phyloP scores from a whole-genome alignment of 352 stramenopile genomes.

The Phytopythium sindhum region DNA sequence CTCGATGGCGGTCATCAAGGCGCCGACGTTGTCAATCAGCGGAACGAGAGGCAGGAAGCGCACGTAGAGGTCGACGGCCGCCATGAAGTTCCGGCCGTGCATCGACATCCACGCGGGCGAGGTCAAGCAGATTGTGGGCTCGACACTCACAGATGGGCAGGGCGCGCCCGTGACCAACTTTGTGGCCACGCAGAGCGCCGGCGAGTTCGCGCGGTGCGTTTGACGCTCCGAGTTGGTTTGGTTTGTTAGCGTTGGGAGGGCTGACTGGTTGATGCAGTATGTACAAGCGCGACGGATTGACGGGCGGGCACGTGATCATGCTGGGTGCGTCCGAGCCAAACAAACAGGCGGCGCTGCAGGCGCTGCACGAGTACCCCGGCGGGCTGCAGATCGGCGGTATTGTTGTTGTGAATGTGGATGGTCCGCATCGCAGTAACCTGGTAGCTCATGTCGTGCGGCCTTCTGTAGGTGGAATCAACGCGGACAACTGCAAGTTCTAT shows the following conservation, averaged over 20 bases:
- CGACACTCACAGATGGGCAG: slow-evolving; percentile 91
- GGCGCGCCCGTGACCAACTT: slow-evolving; percentile 91
- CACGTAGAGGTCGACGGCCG: neutral
- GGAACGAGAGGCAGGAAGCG: neutral
- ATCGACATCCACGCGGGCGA: slow-evolving; percentile 97
- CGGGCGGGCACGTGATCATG: slow-evolving; percentile 98
- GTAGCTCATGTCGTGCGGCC: neutral
- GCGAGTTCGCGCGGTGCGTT: slow-evolving; percentile 68
- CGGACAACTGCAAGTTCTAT: slow-evolving; percentile 93
- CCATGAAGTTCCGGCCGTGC: slow-evolving; percentile 96
- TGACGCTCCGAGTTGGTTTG: neutral
- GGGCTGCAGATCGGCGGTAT: slow-evolving; percentile 95
- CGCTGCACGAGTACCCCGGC: slow-evolving; percentile 86
- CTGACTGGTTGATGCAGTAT: slow-evolving; percentile 43
- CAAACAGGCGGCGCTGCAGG: slow-evolving; percentile 84
- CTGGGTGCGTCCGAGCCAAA: slow-evolving; percentile 92
- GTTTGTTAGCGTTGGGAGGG: neutral
- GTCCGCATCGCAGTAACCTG: neutral
- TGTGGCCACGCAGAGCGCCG: slow-evolving; percentile 66
- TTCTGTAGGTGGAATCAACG: slow-evolving; percentile 78
- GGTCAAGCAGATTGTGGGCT: slow-evolving; percentile 99
- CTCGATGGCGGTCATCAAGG: neutral
- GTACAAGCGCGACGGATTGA: slow-evolving; percentile 90
- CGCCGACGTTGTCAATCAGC: neutral
- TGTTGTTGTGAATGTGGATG: neutral